phyloP scores from a whole-genome alignment of 176 grass and related monocot species.

The Poa annua region DNA sequence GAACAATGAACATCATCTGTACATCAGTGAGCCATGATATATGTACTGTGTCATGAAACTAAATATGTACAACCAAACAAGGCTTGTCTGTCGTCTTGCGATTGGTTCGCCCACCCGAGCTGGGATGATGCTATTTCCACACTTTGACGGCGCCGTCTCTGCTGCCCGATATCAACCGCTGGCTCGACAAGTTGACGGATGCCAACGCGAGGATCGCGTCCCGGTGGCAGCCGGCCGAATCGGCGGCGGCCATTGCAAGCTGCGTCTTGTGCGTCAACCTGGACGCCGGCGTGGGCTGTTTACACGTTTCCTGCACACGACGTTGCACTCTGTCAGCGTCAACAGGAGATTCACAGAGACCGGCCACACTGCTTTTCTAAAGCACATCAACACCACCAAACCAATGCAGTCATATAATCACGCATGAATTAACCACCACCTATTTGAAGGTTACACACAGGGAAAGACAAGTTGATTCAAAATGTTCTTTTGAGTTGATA shows the following conservation, averaged over 20 bases:
- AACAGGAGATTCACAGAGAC: background rate
- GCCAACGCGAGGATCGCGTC: slow-evolving; percentile 78
- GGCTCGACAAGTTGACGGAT: slow-evolving; percentile 82
- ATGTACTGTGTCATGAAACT: slow-evolving; percentile 15
- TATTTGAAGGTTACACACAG: background rate
- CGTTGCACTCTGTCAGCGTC: background rate
- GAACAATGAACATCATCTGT: slow-evolving; percentile 34
- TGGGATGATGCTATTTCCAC: slow-evolving; percentile 69
- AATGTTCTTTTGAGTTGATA: background rate
- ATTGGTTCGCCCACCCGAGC: background rate
- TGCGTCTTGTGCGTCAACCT: slow-evolving; percentile 69
- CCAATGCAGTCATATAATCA: background rate
- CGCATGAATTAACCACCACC: background rate
- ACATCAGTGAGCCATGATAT: slow-evolving; percentile 32
- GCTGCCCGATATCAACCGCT: slow-evolving; percentile 83
- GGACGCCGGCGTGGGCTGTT: slow-evolving; percentile 39
- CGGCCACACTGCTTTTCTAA: background rate
- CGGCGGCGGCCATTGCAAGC: slow-evolving; percentile 69
- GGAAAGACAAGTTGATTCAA: background rate
- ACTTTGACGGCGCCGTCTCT: slow-evolving; percentile 95
- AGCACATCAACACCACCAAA: background rate
- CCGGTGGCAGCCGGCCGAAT: slow-evolving; percentile 80
- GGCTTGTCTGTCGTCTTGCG: background rate
- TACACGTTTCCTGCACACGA: slow-evolving; percentile 70
- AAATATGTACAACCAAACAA: slow-evolving; percentile 40